Conservation (phyloP, 2,329 filamentous ascomycete species). For the Xylariales sp. region DNA sequence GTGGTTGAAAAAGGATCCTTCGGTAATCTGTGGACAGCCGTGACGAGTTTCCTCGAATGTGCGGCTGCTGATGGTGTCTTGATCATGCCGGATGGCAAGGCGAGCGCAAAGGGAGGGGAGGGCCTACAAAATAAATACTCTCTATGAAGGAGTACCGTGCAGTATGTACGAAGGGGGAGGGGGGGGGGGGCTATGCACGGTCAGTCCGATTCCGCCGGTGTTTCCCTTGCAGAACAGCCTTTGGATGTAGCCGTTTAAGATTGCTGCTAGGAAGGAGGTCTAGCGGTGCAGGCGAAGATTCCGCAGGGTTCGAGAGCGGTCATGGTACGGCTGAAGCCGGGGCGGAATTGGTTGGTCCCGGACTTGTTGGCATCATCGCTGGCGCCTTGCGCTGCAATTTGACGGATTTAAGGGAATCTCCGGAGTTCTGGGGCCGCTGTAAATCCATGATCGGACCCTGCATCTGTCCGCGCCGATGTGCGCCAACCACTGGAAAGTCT, state of each 20-base stretch:
- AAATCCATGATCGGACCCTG: slow-evolving; percentile 6
- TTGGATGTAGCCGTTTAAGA: too few species aligned
- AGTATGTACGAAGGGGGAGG: slow-evolving; percentile 2
- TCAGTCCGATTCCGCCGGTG: too few species aligned
- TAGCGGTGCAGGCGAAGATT: too few species aligned
- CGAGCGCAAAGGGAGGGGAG: slow-evolving; percentile 22
- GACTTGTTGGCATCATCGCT: too few species aligned
- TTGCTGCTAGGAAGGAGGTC: too few species aligned
- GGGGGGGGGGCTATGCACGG: slow-evolving; percentile 16
- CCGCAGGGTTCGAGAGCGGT: too few species aligned
- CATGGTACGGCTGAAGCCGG: too few species aligned
- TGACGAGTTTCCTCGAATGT: slow-evolving; percentile 36
- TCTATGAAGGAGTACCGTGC: slow-evolving; percentile 2
- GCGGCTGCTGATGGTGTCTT: slow-evolving; percentile 34
- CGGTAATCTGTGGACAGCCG: slow-evolving; percentile 21
- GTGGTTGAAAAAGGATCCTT: slow-evolving; percentile 11
- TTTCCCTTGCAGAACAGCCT: too few species aligned
- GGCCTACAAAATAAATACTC: slow-evolving; percentile 14
- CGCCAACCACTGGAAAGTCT: neutral
- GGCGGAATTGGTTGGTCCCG: too few species aligned
- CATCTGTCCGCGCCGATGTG: slow-evolving; percentile 5
- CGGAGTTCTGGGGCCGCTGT: neutral
- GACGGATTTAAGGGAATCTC: slow-evolving; percentile 7
- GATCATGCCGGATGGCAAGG: slow-evolving; percentile 35
- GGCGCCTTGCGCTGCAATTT: too few species aligned